A percentile compares a stretch with the other conserved stretches of the same genome.
Conservation (phyloP, 2,329 filamentous ascomycete genomes). For the Fusarium buxicola region DNA sequence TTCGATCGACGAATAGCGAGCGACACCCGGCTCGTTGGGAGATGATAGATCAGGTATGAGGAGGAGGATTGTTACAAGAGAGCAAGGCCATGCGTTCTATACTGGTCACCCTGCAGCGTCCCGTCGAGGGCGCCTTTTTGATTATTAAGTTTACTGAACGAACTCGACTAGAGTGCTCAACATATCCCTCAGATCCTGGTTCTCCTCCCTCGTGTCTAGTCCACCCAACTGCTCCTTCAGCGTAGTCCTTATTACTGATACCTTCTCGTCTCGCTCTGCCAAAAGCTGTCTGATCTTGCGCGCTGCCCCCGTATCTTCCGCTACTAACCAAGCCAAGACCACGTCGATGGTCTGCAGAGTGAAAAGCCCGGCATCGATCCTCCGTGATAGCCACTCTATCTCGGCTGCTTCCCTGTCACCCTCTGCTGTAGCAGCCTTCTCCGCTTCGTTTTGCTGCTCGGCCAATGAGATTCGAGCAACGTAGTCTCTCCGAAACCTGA, state of each 20-base stretch:
- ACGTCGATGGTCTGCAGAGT: conserved; percentile 86
- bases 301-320: conserved; percentile 84
- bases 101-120: conserved; percentile 26
- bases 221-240: conserved; percentile 70
- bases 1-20: conserved; percentile 26
- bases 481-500: conserved; percentile 79
- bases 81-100: conserved; percentile 34
- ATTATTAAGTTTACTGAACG: conserved; percentile 52
- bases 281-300: conserved; percentile 72
- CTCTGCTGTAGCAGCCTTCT: conserved; percentile 18
- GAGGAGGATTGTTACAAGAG: conserved; percentile 26
- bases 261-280: conserved; percentile 73
- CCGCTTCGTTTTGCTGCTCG: conserved; percentile 60
- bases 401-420: conserved; percentile 63
- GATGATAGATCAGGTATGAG: conserved; percentile 23
- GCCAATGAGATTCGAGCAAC: conserved; percentile 68
- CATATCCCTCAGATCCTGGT: conserved; percentile 69
- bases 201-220: conserved; percentile 68
- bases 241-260: conserved; percentile 73
- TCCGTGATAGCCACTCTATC: conserved; percentile 77
- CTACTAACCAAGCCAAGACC: conserved; percentile 88
- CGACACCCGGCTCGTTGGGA: conserved; percentile 13
- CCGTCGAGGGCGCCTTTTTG: conserved; percentile 26
- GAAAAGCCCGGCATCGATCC: conserved; percentile 87
- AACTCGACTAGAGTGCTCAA: conserved; percentile 64